Base-by-base conservation (phyloP, 2,329 filamentous ascomycete genomes). In the Dryadomyces quercus-mongolicae region DNA sequence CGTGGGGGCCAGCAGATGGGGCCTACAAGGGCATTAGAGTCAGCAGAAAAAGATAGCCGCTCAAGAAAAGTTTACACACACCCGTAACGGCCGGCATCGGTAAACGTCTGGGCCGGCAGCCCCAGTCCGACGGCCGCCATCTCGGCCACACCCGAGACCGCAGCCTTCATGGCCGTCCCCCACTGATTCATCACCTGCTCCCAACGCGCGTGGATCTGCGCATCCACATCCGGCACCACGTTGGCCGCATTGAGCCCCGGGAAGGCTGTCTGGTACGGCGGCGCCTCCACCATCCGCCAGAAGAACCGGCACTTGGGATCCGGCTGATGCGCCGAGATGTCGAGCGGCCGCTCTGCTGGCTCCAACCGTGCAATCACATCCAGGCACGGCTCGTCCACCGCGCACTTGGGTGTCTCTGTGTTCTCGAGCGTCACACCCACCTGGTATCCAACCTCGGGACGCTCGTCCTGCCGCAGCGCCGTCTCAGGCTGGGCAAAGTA, bases 291-390 rank as follows among this genome's bases (percentile, higher is more conserved):
- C 75, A 82, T 80, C 57, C 75, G 68, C 79, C 79, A 82, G 65
- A 82, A 82, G 70, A 82, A 82, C 46, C 79, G 72, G 61, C 78
- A 81, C 66, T 82, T 82, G 43, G 79, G 79, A 55, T 82, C 79
- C 0, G 79, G 79, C 31, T 70, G 63, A 63, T 82, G 78, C 7
- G 64, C 76, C n/a, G 66, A 60, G 59, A 82, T 76, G 61, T 82
- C 79, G 9, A 82, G 71, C 3, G 79, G 79, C 43, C 79, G 68
- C 69, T 82, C 76, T 1, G 68, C 68, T 1, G 77, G 77, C 2
- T 70, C 72, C 22, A 82, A 71, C 5, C 78, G 71, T 60, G 69
- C 60, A 59, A 82, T 82, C 46, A 82, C 73, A 57, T 74, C 68
- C 38, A 81, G 71, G 59, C 79, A 82, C 34, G 78, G 77, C 69